Evolutionary conservation across 495 filamentous ascomycete species (phyloP).

Genomic region (Xylaria castorea): DNA sequence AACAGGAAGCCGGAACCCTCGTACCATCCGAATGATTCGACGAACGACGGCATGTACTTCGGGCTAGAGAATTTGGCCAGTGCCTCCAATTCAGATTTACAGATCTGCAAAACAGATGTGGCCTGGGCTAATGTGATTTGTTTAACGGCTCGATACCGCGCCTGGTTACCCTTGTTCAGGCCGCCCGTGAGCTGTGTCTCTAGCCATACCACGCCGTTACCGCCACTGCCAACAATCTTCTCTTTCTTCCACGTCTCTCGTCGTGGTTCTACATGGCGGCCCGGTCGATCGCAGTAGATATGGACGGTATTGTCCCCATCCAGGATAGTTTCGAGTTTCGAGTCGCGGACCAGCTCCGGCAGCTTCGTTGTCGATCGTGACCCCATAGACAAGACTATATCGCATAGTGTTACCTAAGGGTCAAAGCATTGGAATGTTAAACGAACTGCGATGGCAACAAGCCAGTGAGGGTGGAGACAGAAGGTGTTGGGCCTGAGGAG

Average conservation of each 20-base stretch:
- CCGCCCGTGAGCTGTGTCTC: slow-evolving; percentile 37
- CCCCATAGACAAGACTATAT: neutral
- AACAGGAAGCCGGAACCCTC: slow-evolving; percentile 39
- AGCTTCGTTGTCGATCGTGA: neutral
- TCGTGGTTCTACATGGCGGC: slow-evolving; percentile 6
- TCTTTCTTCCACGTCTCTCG: slow-evolving; percentile 41
- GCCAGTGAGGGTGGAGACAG: too few relatives aligned
- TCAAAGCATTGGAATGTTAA: too few relatives aligned
- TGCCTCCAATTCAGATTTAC: slow-evolving; percentile 49
- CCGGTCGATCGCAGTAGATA: slow-evolving; percentile 12
- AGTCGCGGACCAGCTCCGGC: slow-evolving; percentile 17
- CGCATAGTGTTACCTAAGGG: neutral
- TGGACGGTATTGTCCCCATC: slow-evolving; percentile 1
- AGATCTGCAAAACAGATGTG: slow-evolving; percentile 26
- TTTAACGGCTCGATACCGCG: slow-evolving; percentile 42
- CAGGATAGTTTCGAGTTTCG: slow-evolving; percentile 1
- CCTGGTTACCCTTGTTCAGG: slow-evolving; percentile 15
- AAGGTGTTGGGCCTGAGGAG: too few relatives aligned
- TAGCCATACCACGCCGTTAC: slow-evolving; percentile 46
- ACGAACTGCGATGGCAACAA: too few relatives aligned
- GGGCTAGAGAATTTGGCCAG: slow-evolving; percentile 52
- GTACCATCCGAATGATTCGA: slow-evolving; percentile 50
- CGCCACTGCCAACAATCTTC: slow-evolving; percentile 37
- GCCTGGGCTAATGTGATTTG: slow-evolving; percentile 29
- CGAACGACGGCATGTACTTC: slow-evolving; percentile 36